Evolutionary conservation across 345 rosid species (phyloP).

Genomic region (Pelargonium nanum): DNA sequence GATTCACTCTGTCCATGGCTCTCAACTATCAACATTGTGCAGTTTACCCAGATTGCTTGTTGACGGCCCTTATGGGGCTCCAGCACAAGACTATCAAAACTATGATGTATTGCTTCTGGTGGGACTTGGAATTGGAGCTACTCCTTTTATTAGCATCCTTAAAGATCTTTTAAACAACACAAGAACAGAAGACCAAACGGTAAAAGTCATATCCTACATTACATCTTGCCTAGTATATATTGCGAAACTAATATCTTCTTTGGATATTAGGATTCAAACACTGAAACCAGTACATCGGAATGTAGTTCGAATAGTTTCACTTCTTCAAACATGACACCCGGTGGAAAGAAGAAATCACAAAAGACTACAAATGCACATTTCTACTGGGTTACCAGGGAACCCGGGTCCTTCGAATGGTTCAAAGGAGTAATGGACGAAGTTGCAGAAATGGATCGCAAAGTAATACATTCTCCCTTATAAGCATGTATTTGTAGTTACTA

Average conservation of each 20-base stretch:
- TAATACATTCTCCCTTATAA: conserved; percentile 17
- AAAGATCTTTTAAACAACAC: conserved; percentile 68
- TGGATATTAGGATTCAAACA: conserved; percentile 33
- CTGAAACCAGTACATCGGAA: conserved; percentile 55
- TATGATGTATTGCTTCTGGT: conserved; percentile 90
- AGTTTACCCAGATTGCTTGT: conserved; percentile 63
- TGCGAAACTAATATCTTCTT: not conserved
- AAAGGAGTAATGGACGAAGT: conserved; percentile 94
- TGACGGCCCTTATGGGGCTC: conserved; percentile 97
- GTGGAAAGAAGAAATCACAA: conserved; percentile 46
- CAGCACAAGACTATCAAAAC: conserved; percentile 85
- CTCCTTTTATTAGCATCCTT: conserved; percentile 93
- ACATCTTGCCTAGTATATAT: not conserved
- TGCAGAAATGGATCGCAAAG: conserved; percentile 81
- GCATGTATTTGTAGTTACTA: not conserved
- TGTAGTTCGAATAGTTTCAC: conserved; percentile 60
- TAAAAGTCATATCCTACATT: conserved; percentile 9
- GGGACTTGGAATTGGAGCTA: conserved; percentile 95
- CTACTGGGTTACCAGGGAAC: conserved; percentile 96
- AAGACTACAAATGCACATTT: conserved; percentile 65
- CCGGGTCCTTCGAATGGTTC: conserved; percentile 92
- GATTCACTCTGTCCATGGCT: not conserved
- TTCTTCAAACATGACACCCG: conserved; percentile 39
- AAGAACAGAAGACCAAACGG: conserved; percentile 58
- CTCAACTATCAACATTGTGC: conserved; percentile 18